Evolutionary conservation across 352 stramenopile species (phyloP), one percentile per base, ranked within the genome.

Genomic region (Chrysophaeum taylorii): DNA sequence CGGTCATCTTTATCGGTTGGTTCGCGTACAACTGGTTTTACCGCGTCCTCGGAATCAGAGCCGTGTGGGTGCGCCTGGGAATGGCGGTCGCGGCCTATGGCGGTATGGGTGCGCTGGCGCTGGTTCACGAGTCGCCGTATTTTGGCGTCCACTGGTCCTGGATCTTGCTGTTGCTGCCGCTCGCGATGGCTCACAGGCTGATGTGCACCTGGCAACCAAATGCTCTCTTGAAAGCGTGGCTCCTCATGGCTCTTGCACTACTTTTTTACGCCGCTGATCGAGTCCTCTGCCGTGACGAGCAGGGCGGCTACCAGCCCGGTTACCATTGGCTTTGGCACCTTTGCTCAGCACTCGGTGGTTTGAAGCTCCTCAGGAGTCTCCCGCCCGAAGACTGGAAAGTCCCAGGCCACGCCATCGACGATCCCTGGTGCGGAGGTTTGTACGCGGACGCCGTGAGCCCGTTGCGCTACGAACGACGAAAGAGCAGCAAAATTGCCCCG

Each of bases 291-390:
- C 7, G 4, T 4, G 45, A 54, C 45, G 45, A 54, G 45, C 12
- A 23, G 45, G 4, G 4, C 18, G 45, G 45, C 7, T 54, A 14
- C 45, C 45, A 54, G 45, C 5, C 31, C 12, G 45, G 45, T 25
- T 54, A 7, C 45, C 45, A 54, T 25, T 54, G 45, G 45, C 45
- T 54, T 25, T 54, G 45, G 45, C 45, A 54, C 45, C 18, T 54
- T 4, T 14, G n/a, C 45, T 54, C 45, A 16, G 45, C 45, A 4
- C 23, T 54, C 45, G 45, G 12, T 4, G 45, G 45, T 4, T 25
- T 54, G 12, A 16, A 25, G 45, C 45, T 54, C 45, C 45, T 27
- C 45, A 16, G 21, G 18, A 29, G 12, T 25, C 45, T 54, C 45
- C 45, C 45, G 45, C 45, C 45, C 45, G 45, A 54, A 25, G 45